Evolutionary conservation across 148 eudicot species (phyloP), one percentile per base, ranked within the genome.

Genomic region (Chenopodium berlandieri): DNA sequence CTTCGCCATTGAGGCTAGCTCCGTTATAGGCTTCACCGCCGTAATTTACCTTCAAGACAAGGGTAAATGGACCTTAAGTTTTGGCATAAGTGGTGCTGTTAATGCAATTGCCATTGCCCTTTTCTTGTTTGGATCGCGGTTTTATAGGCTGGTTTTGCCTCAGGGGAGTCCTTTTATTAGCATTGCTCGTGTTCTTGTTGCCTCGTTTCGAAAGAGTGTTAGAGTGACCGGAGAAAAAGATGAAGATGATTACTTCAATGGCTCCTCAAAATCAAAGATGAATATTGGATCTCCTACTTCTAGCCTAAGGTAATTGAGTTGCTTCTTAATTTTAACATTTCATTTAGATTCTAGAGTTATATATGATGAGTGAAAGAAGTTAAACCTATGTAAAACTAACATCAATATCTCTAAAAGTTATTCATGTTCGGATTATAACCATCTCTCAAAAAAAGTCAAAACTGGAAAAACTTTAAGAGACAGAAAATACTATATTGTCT

Each of bases 111-210:
- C 74, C n/a, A 68, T 89, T 32, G 66, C 77, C 11, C 76, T 89
- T 56, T 85, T 89, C 54, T 13, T 87, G 17, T 62, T 37, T 30
- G 91, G 91, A 30, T 85, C 80, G 14, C 83, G 79, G 4, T 87
- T 80, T 47, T 89, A 89, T 77, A 79, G 70, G 4, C 69, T 37
- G 3, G 48, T 73, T 6, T 67, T 44, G 71, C 84, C 75, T 23
- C 77, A 87, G 72, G 87, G 88, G 47, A 87, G 87, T 79, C 91
- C 91, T 58, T 89, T 89, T 46, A 52, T 77, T 14, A 86, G 88
- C 81, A 78, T 89, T 30, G 90, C 83, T 67, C 84, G 86, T 5
- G 91, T 89, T 64, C 12, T 86, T 7, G 87, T 86, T 34, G 88
- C 91, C 7, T 79, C 88, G n/a, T 67, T 80, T 56, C 71, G 79